These are phyloP conservation scores for Agrocybe chaxingu DNA, from an alignment of 768 basidiomycete species.

Conservation along the genomic window DNA sequence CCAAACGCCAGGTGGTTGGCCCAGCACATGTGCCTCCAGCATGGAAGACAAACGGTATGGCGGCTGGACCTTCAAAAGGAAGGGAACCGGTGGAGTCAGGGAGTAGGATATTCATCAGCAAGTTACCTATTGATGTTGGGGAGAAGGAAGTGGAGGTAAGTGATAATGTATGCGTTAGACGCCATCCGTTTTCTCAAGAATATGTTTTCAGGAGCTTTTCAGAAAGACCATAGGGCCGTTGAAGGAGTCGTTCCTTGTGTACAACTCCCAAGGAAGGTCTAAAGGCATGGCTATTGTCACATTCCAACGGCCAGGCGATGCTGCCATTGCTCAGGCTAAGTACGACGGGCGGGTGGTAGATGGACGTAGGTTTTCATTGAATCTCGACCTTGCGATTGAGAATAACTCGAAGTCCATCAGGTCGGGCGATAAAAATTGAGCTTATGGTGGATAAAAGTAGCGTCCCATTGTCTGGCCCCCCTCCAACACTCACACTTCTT, in stretches of 20 bases:
- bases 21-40: constrained; percentile 58
- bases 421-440: constrained; percentile 65
- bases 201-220: constrained; percentile 58
- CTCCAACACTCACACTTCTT: constrained; percentile 15
- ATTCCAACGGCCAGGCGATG: constrained; percentile 65
- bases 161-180: neutral
- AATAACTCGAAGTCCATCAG: constrained; percentile 27
- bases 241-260: constrained; percentile 66
- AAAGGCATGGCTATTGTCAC: constrained; percentile 79
- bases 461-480: constrained; percentile 10
- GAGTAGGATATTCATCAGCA: constrained; percentile 67
- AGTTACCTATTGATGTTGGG: constrained; percentile 64
- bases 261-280: constrained; percentile 71
- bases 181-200: constrained; percentile 1
- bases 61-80: constrained; percentile 24
- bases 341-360: constrained; percentile 80
- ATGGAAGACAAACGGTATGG: constrained; percentile 43
- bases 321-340: constrained; percentile 57
- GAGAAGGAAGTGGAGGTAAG: constrained; percentile 68
- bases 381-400: neutral
- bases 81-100: constrained; percentile 34
- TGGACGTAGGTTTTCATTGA: constrained; percentile 40
- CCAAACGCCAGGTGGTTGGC: constrained; percentile 58
- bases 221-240: constrained; percentile 73
- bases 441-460: constrained; percentile 44